Percentiles rank a stretch among this genome's conserved stretches.
phyloP scores from a whole-genome alignment of 176 grass and related monocot species.

The Raddia distichophylla region DNA sequence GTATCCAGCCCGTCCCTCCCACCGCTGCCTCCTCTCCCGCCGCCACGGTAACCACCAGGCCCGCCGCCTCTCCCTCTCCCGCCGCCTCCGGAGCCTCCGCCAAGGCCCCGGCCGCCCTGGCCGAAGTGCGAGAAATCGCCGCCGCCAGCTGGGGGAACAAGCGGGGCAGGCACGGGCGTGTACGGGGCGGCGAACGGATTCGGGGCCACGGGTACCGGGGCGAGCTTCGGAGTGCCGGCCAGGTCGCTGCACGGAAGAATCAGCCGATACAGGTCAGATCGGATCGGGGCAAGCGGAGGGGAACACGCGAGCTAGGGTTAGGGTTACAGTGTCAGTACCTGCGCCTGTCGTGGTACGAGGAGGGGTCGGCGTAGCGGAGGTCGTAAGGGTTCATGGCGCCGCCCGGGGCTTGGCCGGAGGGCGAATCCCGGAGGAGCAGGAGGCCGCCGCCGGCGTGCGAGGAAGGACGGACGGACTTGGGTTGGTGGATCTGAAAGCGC shows the following conservation, averaged over 20 bases:
- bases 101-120: constrained; percentile 40
- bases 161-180: constrained; percentile 9
- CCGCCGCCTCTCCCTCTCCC: constrained; percentile 28
- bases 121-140: constrained; percentile 46
- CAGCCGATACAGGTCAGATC: background rate
- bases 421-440: background rate
- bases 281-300: background rate
- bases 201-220: constrained; percentile 31
- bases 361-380: constrained; percentile 76
- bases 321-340: constrained; percentile 52
- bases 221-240: constrained; percentile 23
- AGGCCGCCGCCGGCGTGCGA: constrained; percentile 21
- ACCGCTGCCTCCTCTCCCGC: constrained; percentile 51
- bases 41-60: constrained; percentile 43
- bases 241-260: constrained; percentile 37
- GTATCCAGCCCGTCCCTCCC: constrained; percentile 69
- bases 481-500: constrained; percentile 34
- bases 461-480: background rate
- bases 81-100: constrained; percentile 33
- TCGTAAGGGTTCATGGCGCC: constrained; percentile 80
- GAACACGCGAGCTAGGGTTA: background rate
- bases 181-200: constrained; percentile 43
- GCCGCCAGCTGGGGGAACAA: constrained; percentile 24
- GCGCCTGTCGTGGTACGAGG: constrained; percentile 88
- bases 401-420: background rate